These are phyloP conservation scores for Alliaria petiolata DNA, from an alignment of 345 rosid species.

Conservation along the genomic window DNA sequence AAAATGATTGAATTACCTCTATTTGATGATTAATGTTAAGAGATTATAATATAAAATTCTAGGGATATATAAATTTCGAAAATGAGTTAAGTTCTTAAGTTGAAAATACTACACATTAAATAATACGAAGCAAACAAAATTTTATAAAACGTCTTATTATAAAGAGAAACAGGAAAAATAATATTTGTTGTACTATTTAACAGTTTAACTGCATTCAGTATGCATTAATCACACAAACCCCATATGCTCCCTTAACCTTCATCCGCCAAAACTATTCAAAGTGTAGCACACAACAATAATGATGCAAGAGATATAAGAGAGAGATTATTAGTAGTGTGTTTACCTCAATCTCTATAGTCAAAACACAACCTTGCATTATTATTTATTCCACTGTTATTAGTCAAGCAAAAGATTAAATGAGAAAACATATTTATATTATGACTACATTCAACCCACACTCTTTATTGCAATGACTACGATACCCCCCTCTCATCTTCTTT, in stretches of 20 bases:
- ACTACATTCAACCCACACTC: constrained; percentile 1
- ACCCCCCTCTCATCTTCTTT: background rate
- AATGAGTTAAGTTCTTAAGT: background rate
- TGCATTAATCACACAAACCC: too few relatives aligned
- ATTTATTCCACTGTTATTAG: constrained; percentile 22
- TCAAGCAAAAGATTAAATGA: constrained; percentile 17
- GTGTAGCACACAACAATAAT: constrained; percentile 1
- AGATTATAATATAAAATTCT: too few relatives aligned
- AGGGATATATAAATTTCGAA: too few relatives aligned
- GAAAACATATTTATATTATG: constrained; percentile 6
- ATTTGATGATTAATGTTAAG: background rate
- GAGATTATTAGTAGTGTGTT: background rate
- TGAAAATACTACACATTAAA: background rate
- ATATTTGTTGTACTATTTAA: background rate
- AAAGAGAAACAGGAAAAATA: too few relatives aligned
- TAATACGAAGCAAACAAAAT: too few relatives aligned
- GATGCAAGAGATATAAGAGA: background rate
- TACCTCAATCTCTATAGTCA: constrained; percentile 3
- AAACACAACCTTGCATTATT: constrained; percentile 18
- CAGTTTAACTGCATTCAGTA: background rate
- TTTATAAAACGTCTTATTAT: background rate
- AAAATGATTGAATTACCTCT: background rate
- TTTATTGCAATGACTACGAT: constrained; percentile 27
- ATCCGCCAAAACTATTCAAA: background rate
- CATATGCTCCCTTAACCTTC: too few relatives aligned